phyloP scores from a whole-genome alignment of 441 rosid species.

The Cnidoscolus chayamansa region DNA sequence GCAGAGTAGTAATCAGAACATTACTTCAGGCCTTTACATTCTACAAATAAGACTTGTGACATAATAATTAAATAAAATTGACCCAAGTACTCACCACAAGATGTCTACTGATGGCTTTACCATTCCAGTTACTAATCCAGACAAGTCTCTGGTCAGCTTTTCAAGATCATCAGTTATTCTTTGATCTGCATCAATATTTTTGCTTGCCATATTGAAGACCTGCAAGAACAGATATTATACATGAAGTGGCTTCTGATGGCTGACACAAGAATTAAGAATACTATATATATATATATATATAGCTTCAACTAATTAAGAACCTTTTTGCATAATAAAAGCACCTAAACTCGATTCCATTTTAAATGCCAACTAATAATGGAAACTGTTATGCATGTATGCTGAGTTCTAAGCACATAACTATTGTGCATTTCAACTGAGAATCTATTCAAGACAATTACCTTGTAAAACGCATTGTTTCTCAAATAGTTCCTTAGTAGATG shows the following conservation, averaged over 20 bases:
- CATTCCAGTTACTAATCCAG: slow-evolving; percentile 97
- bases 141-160: slow-evolving; percentile 76
- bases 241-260: slow-evolving; percentile 11
- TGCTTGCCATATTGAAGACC: slow-evolving; percentile 95
- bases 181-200: slow-evolving; percentile 94
- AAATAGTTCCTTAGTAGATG: slow-evolving; percentile 84
- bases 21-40: background rate
- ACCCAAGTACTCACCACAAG: slow-evolving; percentile 63
- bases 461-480: slow-evolving; percentile 93
- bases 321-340: background rate
- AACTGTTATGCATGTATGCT: background rate
- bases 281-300: background rate
- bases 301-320: slow-evolving; percentile 3
- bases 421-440: background rate
- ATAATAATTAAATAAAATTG: background rate
- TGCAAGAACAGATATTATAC: slow-evolving; percentile 28
- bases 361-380: background rate
- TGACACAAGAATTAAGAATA: background rate
- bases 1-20: background rate
- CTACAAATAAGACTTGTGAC: background rate
- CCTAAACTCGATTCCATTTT: background rate
- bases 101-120: slow-evolving; percentile 98
- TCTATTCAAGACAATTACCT: slow-evolving; percentile 44
- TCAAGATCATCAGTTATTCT: slow-evolving; percentile 95
- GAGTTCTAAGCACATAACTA: background rate